Evolutionary conservation across 2,329 filamentous ascomycete species (phyloP), one percentile per base, ranked within the genome.

Genomic region (Pyrenochaeta sp.): DNA sequence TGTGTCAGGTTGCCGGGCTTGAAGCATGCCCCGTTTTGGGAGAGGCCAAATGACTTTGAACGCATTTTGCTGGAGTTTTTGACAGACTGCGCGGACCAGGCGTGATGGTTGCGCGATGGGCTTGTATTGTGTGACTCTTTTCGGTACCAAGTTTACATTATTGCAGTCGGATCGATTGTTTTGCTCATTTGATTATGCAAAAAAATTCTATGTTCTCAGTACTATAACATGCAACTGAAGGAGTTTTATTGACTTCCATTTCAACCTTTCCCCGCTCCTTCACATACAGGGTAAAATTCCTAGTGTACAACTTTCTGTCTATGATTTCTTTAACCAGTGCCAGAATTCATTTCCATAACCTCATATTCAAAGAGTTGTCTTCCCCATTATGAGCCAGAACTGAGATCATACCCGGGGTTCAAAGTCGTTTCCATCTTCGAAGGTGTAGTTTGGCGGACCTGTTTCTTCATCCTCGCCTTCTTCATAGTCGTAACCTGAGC

Each of bases 1-100:
- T 68, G 63, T 42, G n/a, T 70, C 5, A 47, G 61, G 20, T n/a
- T 73, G 41, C 53, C 65, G 11, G 66, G 67, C 2, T 44, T 59
- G 49, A 49, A 59, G 30, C 71, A 74, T 60, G 66, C 69, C 35
- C 71, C 71, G 7, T 73, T 74, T 41, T 74, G 67, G 66, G 71
- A 69, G 45, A 54, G 59, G 45, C 61, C 63, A 9, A 29, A 40
- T 14, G 45, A 32, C 6, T 67, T 64, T 35, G 63, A 62, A 46
- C 33, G 15, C 21, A 7, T 66, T 7, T 36, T 70, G 12, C 17
- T 45, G 37, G 57, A 65, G 36, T 69, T 69, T 36, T 23, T 63
- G 45, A 37, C n/a, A 11, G 60, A 63, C 43, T 60, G 48, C 18
- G 45, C 43, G 40, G 43, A 40, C 35, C 31, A 31, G 29, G 20